Percentiles rank a stretch among this genome's conserved stretches.
These are phyloP conservation scores for Protea cynaroides DNA, from an alignment of 164 flowering plant species.

Conservation along the genomic window DNA sequence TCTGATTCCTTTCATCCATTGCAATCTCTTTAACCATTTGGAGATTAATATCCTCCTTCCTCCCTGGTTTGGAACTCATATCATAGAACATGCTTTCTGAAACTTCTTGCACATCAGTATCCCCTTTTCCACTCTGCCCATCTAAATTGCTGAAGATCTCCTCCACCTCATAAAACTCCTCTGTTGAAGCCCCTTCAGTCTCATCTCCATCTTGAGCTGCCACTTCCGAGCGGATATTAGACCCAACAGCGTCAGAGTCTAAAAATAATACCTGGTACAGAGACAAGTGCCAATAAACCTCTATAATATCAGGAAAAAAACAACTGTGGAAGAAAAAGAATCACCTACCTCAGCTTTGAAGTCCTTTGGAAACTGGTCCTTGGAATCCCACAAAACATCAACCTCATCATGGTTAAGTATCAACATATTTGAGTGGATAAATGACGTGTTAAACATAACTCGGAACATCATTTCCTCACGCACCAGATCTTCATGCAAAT, in stretches of 20 bases:
- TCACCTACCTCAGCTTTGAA: conserved; percentile 81
- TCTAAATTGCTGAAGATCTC: conserved; percentile 80
- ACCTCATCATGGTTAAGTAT: conserved; percentile 68
- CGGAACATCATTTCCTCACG: conserved; percentile 84
- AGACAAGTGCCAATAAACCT: conserved; percentile 39
- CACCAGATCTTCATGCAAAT: conserved; percentile 55
- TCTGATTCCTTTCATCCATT: conserved; percentile 18
- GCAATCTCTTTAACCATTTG: conserved; percentile 6
- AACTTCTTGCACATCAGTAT: background rate
- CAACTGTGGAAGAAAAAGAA: conserved; percentile 12
- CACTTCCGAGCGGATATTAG: conserved; percentile 39
- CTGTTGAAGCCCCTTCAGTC: conserved; percentile 51
- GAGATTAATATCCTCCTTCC: conserved; percentile 11
- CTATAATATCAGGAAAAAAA: conserved; percentile 26
- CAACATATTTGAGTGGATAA: conserved; percentile 60
- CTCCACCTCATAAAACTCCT: conserved; percentile 94
- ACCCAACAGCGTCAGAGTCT: conserved; percentile 54
- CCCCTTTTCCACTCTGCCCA: conserved; percentile 21
- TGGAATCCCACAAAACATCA: conserved; percentile 79
- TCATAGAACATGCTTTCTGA: background rate
- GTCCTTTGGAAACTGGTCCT: conserved; percentile 67
- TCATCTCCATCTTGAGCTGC: conserved; percentile 50
- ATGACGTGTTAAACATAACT: conserved; percentile 81
- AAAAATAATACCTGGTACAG: conserved; percentile 76
- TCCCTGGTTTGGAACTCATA: conserved; percentile 1